Evolutionary conservation across 2,329 filamentous ascomycete genomes (phyloP).

Genomic region (Orbilia ellipsospora): DNA sequence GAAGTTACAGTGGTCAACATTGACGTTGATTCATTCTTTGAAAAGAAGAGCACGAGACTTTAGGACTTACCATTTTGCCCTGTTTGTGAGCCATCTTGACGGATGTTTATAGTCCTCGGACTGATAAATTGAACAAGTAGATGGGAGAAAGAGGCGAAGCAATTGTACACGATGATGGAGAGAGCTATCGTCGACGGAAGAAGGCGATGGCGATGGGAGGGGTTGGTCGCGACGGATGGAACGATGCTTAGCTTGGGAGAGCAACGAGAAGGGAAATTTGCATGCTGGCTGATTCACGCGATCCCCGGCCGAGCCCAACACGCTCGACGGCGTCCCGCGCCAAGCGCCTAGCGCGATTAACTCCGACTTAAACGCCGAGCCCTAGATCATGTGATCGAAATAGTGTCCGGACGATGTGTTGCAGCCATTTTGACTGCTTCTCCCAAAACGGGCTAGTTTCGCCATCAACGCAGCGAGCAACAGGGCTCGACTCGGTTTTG

Average conservation of each 20-base stretch:
- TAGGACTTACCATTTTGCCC: slow-evolving; percentile 93
- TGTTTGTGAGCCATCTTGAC: slow-evolving; percentile 86
- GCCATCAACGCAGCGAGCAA: background rate
- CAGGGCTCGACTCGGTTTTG: slow-evolving; percentile 21
- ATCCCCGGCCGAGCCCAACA: slow-evolving; percentile 14
- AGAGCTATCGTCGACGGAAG: slow-evolving; percentile 17
- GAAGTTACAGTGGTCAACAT: slow-evolving; percentile 53
- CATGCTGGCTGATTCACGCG: slow-evolving; percentile 55
- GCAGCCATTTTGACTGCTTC: slow-evolving; percentile 32
- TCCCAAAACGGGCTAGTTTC: slow-evolving; percentile 33
- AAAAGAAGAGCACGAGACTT: slow-evolving; percentile 12
- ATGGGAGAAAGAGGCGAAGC: background rate
- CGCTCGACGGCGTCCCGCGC: background rate
- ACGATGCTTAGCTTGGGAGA: slow-evolving; percentile 18
- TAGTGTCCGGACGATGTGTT: slow-evolving; percentile 18
- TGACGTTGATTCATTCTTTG: slow-evolving; percentile 49
- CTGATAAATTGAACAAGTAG: slow-evolving; percentile 16
- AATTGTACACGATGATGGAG: slow-evolving; percentile 2
- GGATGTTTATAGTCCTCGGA: slow-evolving; percentile 59
- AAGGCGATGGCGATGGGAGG: slow-evolving; percentile 32
- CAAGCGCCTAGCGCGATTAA: background rate
- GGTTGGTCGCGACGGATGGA: slow-evolving; percentile 38
- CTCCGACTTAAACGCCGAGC: slow-evolving; percentile 8
- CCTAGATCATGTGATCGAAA: slow-evolving; percentile 31
- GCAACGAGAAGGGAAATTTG: slow-evolving; percentile 34